These are phyloP conservation scores for Beta corolliflora DNA, from an alignment of 179 eudicot species.

Conservation along the genomic window DNA sequence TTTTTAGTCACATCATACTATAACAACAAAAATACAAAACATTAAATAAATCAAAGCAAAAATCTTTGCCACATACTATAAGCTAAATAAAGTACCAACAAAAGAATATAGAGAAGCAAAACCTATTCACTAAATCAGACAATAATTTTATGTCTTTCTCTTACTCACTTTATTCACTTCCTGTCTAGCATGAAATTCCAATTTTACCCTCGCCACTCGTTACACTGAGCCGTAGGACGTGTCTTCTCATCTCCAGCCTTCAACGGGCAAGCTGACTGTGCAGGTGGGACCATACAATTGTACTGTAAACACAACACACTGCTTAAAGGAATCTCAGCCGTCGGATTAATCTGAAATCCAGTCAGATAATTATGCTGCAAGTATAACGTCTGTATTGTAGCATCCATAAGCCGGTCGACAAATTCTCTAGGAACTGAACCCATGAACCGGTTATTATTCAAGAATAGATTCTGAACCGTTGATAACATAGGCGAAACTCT, in stretches of 20 bases:
- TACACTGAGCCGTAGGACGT: slow-evolving; percentile 79
- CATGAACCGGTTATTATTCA: slow-evolving; percentile 86
- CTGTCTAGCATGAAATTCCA: neutral
- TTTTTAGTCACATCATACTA: neutral
- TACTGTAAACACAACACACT: slow-evolving; percentile 83
- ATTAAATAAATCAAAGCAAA: slow-evolving; percentile 20
- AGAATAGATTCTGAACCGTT: slow-evolving; percentile 63
- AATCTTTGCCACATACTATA: slow-evolving; percentile 15
- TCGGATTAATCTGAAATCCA: slow-evolving; percentile 73
- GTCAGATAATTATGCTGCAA: slow-evolving; percentile 86
- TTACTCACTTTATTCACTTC: too few relatives aligned
- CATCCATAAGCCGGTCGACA: slow-evolving; percentile 71
- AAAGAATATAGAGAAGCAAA: neutral
- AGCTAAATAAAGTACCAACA: neutral
- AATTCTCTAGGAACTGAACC: slow-evolving; percentile 66
- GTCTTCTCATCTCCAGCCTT: slow-evolving; percentile 78
- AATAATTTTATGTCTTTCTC: neutral
- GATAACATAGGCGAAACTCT: slow-evolving; percentile 65
- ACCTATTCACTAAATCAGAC: neutral
- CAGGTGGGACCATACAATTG: slow-evolving; percentile 95
- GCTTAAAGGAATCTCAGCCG: slow-evolving; percentile 82
- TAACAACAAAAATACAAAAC: neutral
- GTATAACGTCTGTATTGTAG: slow-evolving; percentile 61
- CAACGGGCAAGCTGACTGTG: slow-evolving; percentile 84
- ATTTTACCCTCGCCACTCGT: slow-evolving; percentile 59